These are phyloP conservation scores for Bothriochloa decipiens DNA, from an alignment of 176 grass and related monocot species.

Conservation along the genomic window DNA sequence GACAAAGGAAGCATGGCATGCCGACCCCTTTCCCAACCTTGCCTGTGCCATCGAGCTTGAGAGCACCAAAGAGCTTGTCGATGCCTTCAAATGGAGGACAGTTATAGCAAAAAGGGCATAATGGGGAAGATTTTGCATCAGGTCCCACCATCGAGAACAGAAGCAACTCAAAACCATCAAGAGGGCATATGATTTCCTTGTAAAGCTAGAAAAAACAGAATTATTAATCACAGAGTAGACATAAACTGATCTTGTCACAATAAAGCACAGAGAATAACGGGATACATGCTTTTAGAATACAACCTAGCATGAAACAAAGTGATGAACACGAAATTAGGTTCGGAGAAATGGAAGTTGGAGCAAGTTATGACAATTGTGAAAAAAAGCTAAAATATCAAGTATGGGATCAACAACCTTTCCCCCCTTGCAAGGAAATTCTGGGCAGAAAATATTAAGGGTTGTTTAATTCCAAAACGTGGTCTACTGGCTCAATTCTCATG, in stretches of 20 bases:
- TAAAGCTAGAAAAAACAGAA: constrained; percentile 74
- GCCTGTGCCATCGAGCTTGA: constrained; percentile 63
- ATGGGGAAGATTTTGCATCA: constrained; percentile 84
- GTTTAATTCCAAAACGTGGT: neutral
- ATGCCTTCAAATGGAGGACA: constrained; percentile 95
- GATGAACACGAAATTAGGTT: neutral
- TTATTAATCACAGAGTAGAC: constrained; percentile 19
- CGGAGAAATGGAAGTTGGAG: constrained; percentile 2
- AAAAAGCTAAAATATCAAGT: neutral
- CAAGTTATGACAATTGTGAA: neutral
- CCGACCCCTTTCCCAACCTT: constrained; percentile 77
- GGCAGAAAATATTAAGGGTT: constrained; percentile 16
- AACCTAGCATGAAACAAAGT: constrained; percentile 21
- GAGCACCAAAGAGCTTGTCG: constrained; percentile 77
- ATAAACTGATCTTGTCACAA: constrained; percentile 19
- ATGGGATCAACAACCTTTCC: neutral
- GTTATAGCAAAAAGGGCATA: constrained; percentile 95
- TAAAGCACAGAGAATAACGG: neutral
- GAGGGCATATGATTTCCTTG: constrained; percentile 91
- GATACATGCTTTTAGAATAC: neutral
- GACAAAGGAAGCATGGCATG: constrained; percentile 97
- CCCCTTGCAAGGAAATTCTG: neutral
- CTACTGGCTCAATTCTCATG: neutral
- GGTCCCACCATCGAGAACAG: constrained; percentile 82
- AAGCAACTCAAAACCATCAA: constrained; percentile 93